Evolutionary conservation across 129 eudicot genomes (phyloP), one percentile per base, ranked within the genome.

Genomic region (Chrysanthemum lavandulifolium): DNA sequence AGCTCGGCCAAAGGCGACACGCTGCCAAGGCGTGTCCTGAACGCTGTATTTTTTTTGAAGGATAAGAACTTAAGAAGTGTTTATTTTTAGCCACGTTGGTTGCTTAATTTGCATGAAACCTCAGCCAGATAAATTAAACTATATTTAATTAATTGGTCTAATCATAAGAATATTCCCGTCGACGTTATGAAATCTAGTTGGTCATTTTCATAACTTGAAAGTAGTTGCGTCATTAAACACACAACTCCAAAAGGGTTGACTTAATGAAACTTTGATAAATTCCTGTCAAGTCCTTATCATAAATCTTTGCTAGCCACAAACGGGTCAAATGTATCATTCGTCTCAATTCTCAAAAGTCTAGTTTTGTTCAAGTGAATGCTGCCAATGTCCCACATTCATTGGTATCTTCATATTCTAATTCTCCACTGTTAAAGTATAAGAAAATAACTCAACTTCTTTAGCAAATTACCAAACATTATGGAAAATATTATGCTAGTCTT

Each of bases 221-320:
- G 67, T 25, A 3, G 21, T 62, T 62, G 67, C 49, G 49, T 31
- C 21, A 13, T 62, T 16, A 62, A 62, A 62, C 67, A 62, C 14
- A 13, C 67, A 62, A 62, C 11, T 6, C 15, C 0, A 6, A 29
- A 62, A 62, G 47, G 45, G 10, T 14, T 61, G 67, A 61, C 67
- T 10, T 10, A 13, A 29, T 61, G 49, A 31, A 61, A n/a, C 2
- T 29, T 11, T 5, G 13, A 29, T 0, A 31, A 61, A 13, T 61
- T 31, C 49, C 67, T 23, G 31, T 29, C 6, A 61, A 13, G 67
- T 61, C 67, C 21, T 29, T 15, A 3, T 13, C 10, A 48, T 61
- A 23, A 8, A 14, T 15, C 14, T 33, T 27, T 61, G 66, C 23
- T 19, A 2, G 21, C 61, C 61, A 56, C 13, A 29, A 25, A 60